These are phyloP conservation scores for Meyerozyma smithsonii DNA, from an alignment of 1,139 yeast species.

Conservation along the genomic window DNA sequence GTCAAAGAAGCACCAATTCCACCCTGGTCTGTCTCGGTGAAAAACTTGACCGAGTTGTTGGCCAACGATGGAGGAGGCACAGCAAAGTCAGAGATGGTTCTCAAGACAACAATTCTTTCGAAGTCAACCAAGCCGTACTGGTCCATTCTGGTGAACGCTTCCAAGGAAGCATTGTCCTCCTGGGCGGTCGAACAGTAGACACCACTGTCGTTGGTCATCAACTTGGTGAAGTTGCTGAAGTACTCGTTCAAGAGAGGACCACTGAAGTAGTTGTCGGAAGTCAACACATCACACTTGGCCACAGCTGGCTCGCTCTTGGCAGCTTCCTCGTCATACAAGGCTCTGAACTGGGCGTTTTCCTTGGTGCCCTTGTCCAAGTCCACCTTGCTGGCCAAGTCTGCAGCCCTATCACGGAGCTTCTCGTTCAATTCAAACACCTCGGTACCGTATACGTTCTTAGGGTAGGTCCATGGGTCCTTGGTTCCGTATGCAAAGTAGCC, in stretches of 20 bases:
- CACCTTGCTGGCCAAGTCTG: constrained; percentile 43
- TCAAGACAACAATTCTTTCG: constrained; percentile 54
- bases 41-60: constrained; percentile 45
- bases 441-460: constrained; percentile 55
- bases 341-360: constrained; percentile 42
- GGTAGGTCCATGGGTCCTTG: constrained; percentile 46
- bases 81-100: constrained; percentile 61
- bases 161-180: constrained; percentile 66
- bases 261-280: constrained; percentile 58
- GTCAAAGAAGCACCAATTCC: constrained; percentile 46
- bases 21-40: constrained; percentile 47
- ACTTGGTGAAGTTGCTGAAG: constrained; percentile 41
- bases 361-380: constrained; percentile 43
- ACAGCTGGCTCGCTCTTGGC: constrained; percentile 47
- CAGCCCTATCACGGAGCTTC: constrained; percentile 55
- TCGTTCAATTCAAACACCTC: constrained; percentile 64
- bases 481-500: constrained; percentile 60
- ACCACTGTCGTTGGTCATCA: constrained; percentile 58
- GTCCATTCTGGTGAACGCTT: constrained; percentile 53
- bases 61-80: constrained; percentile 47
- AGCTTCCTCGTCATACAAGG: constrained; percentile 43
- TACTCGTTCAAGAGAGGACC: constrained; percentile 50
- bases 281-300: constrained; percentile 54
- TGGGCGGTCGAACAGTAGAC: constrained; percentile 61
- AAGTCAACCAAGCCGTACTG: constrained; percentile 52